Conservation (phyloP, 371 early-diverging fungal genomes). For the Conidiobolus coronatus region DNA sequence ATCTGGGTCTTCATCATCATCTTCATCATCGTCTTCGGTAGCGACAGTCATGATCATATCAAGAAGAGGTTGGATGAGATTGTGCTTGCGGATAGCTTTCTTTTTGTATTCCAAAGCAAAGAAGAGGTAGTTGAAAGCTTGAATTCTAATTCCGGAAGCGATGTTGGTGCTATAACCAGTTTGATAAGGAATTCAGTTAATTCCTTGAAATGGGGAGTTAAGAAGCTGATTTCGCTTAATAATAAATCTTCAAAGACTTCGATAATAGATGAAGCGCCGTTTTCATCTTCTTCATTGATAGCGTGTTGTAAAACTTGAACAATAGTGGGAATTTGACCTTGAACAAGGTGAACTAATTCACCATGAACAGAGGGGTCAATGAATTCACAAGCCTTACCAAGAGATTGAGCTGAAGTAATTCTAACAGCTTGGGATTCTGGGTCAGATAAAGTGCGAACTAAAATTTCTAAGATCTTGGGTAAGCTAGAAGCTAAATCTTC, state of each 20-base stretch:
- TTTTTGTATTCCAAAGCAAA: constrained; percentile 64
- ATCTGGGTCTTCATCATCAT: constrained; percentile 62
- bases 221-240: constrained; percentile 50
- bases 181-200: constrained; percentile 50
- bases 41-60: constrained; percentile 59
- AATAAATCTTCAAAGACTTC: constrained; percentile 64
- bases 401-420: constrained; percentile 51
- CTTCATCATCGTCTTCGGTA: constrained; percentile 63
- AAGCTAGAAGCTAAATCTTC: constrained; percentile 41
- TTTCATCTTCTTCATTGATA: constrained; percentile 40
- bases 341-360: constrained; percentile 38
- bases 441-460: constrained; percentile 48
- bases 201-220: constrained; percentile 48
- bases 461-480: constrained; percentile 37
- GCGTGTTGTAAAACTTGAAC: constrained; percentile 55
- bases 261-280: constrained; percentile 44
- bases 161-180: constrained; percentile 40
- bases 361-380: constrained; percentile 42
- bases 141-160: constrained; percentile 41
- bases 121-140: constrained; percentile 64
- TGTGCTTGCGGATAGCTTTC: constrained; percentile 52
- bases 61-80: constrained; percentile 49
- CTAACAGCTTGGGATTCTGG: constrained; percentile 59
- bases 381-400: constrained; percentile 65
- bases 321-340: constrained; percentile 55